These are phyloP conservation scores for Taiwanofungus camphoratus DNA, from an alignment of 1,284 basidiomycete species.

Conservation along the genomic window DNA sequence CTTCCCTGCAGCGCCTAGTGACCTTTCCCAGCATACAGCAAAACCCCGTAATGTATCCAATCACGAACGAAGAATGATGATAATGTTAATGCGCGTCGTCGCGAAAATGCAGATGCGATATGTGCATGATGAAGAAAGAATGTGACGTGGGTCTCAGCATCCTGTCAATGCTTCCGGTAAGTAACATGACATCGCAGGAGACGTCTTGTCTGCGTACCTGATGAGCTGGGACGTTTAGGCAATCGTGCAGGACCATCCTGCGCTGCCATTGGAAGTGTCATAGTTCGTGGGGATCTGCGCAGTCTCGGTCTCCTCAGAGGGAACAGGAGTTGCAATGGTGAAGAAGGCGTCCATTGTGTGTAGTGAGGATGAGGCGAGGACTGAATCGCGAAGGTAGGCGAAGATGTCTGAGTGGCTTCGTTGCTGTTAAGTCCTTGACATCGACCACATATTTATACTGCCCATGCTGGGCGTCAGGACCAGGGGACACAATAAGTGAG, in stretches of 20 bases:
- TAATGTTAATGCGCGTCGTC: conserved; percentile 43
- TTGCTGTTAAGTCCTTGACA: background rate
- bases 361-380: background rate
- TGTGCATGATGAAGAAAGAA: too few relatives aligned
- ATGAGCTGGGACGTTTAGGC: conserved; percentile 4
- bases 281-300: conserved; percentile 5
- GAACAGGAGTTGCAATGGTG: conserved; percentile 6
- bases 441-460: background rate
- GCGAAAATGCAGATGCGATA: too few relatives aligned
- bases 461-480: too few relatives aligned
- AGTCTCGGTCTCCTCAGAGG: conserved; percentile 7
- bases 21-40: too few relatives aligned
- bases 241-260: conserved; percentile 4
- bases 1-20: too few relatives aligned
- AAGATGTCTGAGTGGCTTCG: background rate
- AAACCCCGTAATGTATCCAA: too few relatives aligned
- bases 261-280: conserved; percentile 1
- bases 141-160: too few relatives aligned
- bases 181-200: background rate
- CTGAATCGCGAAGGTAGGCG: conserved; percentile 1
- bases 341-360: conserved; percentile 10
- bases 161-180: background rate
- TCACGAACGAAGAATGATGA: conserved; percentile 32
- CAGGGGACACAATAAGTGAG: too few relatives aligned
- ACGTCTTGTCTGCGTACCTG: background rate